A percentile compares a stretch with the other conserved stretches of the same genome.
Conservation (phyloP, 73 alveolate genomes). For the Paramecium sonneborni region DNA sequence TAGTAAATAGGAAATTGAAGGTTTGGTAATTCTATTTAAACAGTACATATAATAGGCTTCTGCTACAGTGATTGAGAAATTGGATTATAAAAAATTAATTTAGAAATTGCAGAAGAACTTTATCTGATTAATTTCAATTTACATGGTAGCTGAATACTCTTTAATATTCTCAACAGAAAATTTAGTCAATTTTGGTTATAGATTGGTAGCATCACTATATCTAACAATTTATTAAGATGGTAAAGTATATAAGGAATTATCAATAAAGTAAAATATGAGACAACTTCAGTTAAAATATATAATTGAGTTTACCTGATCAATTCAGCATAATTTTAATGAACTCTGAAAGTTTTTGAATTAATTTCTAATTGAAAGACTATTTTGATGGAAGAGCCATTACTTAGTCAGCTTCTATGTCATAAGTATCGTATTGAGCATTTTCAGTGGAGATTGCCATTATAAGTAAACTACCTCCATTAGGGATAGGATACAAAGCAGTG, state of each 20-base stretch:
- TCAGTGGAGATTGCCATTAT: constrained; percentile 3
- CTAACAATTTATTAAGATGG: background rate
- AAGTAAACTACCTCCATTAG: constrained; percentile 64
- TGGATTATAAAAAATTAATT: no score
- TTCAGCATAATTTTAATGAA: constrained; percentile 6
- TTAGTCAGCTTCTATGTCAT: background rate
- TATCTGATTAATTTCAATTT: background rate
- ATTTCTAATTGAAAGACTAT: background rate
- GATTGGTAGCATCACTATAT: background rate
- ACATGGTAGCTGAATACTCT: background rate
- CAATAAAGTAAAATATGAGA: background rate
- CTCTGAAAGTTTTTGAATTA: background rate
- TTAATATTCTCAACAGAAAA: background rate
- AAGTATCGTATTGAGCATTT: constrained; percentile 62
- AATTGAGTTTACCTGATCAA: background rate
- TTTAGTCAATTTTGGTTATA: background rate
- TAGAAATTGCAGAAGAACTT: no score
- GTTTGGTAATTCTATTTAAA: constrained; percentile 9
- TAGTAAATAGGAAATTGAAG: background rate
- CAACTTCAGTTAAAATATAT: constrained; percentile 15
- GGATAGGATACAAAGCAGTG: constrained; percentile 59
- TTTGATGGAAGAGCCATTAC: constrained; percentile 5
- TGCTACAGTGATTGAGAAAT: no score
- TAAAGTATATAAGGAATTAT: background rate
- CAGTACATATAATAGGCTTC: constrained; percentile 54